These are phyloP conservation scores for Pseudozyma pruni DNA, from an alignment of 1,284 basidiomycete species.

Conservation along the genomic window DNA sequence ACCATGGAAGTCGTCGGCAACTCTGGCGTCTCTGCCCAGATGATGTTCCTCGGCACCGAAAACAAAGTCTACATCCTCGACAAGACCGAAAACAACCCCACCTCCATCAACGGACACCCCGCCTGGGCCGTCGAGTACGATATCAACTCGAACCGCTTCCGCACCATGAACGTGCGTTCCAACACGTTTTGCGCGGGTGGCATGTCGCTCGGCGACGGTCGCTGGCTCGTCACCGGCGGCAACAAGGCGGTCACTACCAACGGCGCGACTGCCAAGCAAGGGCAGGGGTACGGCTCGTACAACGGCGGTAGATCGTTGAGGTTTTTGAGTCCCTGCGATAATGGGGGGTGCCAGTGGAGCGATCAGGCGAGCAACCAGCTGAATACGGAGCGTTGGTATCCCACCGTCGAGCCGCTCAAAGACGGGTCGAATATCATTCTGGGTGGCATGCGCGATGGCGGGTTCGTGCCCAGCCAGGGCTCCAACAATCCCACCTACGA, in stretches of 20 bases:
- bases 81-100: slow-evolving; percentile 62
- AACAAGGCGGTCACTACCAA: slow-evolving; percentile 56
- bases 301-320: slow-evolving; percentile 57
- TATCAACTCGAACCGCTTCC: slow-evolving; percentile 41
- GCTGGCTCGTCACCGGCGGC: slow-evolving; percentile 57
- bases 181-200: slow-evolving; percentile 66
- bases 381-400: slow-evolving; percentile 61
- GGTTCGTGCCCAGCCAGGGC: slow-evolving; percentile 50
- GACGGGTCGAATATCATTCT: slow-evolving; percentile 56
- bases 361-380: slow-evolving; percentile 46
- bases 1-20: slow-evolving; percentile 55
- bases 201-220: slow-evolving; percentile 51
- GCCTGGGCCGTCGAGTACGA: slow-evolving; percentile 60
- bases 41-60: slow-evolving; percentile 60
- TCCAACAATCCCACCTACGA: slow-evolving; percentile 60
- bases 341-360: slow-evolving; percentile 46
- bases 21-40: slow-evolving; percentile 60
- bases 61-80: slow-evolving; percentile 61
- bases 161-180: slow-evolving; percentile 51
- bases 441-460: slow-evolving; percentile 58
- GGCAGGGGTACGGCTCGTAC: slow-evolving; percentile 48
- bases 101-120: slow-evolving; percentile 48
- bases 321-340: slow-evolving; percentile 48
- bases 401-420: slow-evolving; percentile 55
- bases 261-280: slow-evolving; percentile 42